A percentile compares a stretch with the other conserved stretches of the same genome.
These are phyloP conservation scores for Neofusicoccum kwambonambiense DNA, from an alignment of 2,329 filamentous ascomycete species.

Conservation along the genomic window DNA sequence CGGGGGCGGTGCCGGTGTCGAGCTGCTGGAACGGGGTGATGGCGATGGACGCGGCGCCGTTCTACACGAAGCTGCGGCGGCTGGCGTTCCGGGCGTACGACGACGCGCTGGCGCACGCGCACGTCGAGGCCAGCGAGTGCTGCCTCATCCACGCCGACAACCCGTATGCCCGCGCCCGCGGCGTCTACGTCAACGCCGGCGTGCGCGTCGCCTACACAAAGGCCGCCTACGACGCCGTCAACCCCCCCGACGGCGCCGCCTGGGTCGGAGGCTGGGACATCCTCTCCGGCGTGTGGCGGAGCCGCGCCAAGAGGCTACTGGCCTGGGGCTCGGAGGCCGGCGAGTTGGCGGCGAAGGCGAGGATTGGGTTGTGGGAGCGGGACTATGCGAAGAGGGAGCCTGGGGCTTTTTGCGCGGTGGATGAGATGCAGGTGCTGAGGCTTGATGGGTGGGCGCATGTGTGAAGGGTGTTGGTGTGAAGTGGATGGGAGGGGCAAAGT, in stretches of 20 bases:
- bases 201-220: constrained; percentile 66
- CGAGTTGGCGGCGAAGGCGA: constrained; percentile 12
- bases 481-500: neutral
- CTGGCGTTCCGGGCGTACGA: constrained; percentile 61
- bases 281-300: constrained; percentile 25
- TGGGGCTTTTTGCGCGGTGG: constrained; percentile 34
- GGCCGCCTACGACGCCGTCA: constrained; percentile 27
- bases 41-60: constrained; percentile 56
- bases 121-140: constrained; percentile 76
- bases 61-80: constrained; percentile 37
- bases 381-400: constrained; percentile 22
- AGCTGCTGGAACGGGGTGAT: constrained; percentile 69
- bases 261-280: constrained; percentile 22
- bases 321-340: constrained; percentile 11
- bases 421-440: constrained; percentile 41
- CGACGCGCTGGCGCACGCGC: constrained; percentile 58
- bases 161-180: constrained; percentile 49
- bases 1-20: constrained; percentile 58
- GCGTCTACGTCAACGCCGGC: constrained; percentile 68
- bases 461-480: constrained; percentile 17
- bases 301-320: constrained; percentile 17
- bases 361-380: constrained; percentile 17
- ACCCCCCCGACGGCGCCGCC: constrained; percentile 6
- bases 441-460: constrained; percentile 39
- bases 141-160: constrained; percentile 76